phyloP scores from a whole-genome alignment of 192 early-diverging fungal species.

The Haplosporangium gracile region DNA sequence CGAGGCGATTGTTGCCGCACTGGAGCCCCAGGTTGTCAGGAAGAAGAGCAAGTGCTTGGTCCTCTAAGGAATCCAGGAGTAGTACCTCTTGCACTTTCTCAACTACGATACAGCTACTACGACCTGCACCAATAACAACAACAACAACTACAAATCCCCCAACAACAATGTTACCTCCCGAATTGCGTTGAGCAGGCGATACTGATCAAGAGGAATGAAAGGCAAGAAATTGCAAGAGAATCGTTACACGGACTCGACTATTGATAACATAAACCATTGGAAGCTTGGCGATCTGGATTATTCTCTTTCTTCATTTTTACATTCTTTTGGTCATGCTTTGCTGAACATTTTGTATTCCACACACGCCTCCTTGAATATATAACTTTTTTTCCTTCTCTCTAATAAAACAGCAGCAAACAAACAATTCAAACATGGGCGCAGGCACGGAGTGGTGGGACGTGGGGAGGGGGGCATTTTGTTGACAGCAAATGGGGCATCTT shows the following conservation, averaged over 20 bases:
- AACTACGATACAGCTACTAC: neutral
- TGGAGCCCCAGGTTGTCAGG: slow-evolving; percentile 88
- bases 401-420: slow-evolving; percentile 2
- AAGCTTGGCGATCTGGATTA: neutral
- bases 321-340: slow-evolving; percentile 1
- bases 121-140: neutral
- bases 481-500: too few species aligned
- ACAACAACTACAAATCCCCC: neutral
- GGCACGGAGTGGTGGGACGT: too few species aligned
- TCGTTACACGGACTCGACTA: neutral
- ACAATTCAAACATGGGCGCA: neutral
- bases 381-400: neutral
- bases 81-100: neutral
- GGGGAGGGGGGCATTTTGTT: too few species aligned
- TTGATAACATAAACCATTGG: neutral
- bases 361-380: neutral
- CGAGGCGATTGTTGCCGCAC: slow-evolving; percentile 96
- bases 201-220: neutral
- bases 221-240: neutral
- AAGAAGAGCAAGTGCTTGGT: slow-evolving; percentile 86
- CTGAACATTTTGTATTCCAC: neutral
- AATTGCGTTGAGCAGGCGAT: slow-evolving; percentile 10
- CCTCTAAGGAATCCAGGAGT: slow-evolving; percentile 65
- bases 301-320: neutral
- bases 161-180: neutral